phyloP scores from a whole-genome alignment of 2,329 filamentous ascomycete species.

The Tetracladium maxilliforme region DNA sequence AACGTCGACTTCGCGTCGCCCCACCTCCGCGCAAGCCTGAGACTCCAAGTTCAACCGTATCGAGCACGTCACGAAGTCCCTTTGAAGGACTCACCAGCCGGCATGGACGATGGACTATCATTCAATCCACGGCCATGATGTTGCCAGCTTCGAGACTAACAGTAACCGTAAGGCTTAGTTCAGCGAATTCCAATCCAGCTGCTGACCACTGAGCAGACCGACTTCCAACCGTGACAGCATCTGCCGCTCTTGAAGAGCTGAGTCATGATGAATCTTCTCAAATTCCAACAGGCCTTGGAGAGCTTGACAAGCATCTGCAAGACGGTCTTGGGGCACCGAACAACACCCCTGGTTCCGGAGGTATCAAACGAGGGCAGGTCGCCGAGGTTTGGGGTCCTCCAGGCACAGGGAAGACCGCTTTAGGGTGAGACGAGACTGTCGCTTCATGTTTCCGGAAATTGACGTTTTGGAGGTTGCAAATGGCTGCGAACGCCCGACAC shows the following conservation, averaged over 20 bases:
- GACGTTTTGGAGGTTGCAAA: constrained; percentile 43
- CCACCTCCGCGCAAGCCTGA: no score
- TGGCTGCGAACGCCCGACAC: constrained; percentile 47
- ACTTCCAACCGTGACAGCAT: constrained; percentile 62
- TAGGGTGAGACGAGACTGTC: constrained; percentile 43
- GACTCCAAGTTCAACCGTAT: no score
- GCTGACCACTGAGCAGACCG: constrained; percentile 37
- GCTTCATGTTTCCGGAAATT: constrained; percentile 7
- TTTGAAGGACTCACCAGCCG: no score
- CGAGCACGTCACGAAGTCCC: no score
- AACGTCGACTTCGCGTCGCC: no score
- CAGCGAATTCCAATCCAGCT: constrained; percentile 3
- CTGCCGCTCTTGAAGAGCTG: constrained; percentile 51
- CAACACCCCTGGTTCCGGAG: constrained; percentile 22
- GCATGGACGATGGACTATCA: constrained; percentile 45
- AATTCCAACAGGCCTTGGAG: constrained; percentile 38
- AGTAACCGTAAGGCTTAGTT: constrained; percentile 1
- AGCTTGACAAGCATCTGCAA: constrained; percentile 34
- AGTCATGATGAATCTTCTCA: no score
- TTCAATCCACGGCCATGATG: constrained; percentile 41
- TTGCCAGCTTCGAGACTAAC: constrained; percentile 34
- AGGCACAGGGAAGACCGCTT: constrained; percentile 69
- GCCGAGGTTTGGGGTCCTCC: constrained; percentile 82
- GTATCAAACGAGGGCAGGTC: constrained; percentile 61
- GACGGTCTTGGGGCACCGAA: constrained; percentile 7